Percentiles rank a stretch among this genome's conserved stretches.
Evolutionary conservation across 331 rosid species (phyloP).

Genomic region (Quercus phellos): DNA sequence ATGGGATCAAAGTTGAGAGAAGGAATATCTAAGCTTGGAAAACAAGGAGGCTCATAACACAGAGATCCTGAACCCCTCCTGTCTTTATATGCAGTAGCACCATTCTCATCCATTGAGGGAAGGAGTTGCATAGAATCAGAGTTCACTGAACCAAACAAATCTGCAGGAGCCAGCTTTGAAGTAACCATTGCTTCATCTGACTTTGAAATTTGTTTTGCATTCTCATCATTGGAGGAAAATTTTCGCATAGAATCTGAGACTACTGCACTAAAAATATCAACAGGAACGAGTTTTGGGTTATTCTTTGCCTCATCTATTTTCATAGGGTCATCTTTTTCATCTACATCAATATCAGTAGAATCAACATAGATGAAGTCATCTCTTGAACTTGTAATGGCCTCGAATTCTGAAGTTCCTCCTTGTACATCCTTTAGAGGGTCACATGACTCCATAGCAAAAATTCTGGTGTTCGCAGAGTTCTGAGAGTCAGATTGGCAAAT

Average conservation of each 20-base stretch:
- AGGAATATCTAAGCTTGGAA: conserved; percentile 86
- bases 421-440: neutral
- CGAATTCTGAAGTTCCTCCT: conserved; percentile 37
- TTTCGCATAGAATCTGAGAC: neutral
- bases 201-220: neutral
- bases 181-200: neutral
- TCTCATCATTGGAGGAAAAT: neutral
- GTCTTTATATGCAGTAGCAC: conserved; percentile 31
- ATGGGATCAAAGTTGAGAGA: conserved; percentile 89
- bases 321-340: conserved; percentile 31
- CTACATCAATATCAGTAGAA: conserved; percentile 36
- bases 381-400: conserved; percentile 37
- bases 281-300: conserved; percentile 55
- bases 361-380: conserved; percentile 43
- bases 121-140: conserved; percentile 41
- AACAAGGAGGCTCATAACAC: conserved; percentile 87
- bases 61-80: conserved; percentile 59
- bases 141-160: neutral
- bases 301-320: conserved; percentile 37
- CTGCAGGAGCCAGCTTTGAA: neutral
- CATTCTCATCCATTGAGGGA: conserved; percentile 32
- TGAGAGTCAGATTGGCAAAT: neutral
- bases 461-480: neutral
- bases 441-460: conserved; percentile 20
- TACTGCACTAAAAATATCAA: conserved; percentile 50